These are phyloP conservation scores for Xylariaceae sp. DNA, from an alignment of 2,329 filamentous ascomycete species.

Conservation along the genomic window DNA sequence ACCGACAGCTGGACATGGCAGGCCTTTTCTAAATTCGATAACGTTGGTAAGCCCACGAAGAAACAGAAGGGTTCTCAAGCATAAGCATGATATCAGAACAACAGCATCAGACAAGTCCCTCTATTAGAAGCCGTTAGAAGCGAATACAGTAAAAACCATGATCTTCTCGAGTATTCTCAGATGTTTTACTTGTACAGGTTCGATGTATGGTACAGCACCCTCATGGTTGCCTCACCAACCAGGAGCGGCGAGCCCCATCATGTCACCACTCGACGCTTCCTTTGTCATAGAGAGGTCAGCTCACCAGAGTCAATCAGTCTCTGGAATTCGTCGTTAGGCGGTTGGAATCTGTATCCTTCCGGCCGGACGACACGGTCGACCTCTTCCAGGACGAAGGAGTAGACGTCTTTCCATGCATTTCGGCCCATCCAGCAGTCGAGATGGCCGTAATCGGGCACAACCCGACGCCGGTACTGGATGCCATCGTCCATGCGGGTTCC, in stretches of 20 bases:
- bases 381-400: conserved; percentile 49
- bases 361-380: conserved; percentile 47
- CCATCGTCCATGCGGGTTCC: conserved; percentile 32
- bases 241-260: too few relatives aligned
- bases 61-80: too few relatives aligned
- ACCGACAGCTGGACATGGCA: too few relatives aligned
- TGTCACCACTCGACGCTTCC: background rate
- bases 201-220: conserved; percentile 7
- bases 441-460: conserved; percentile 55
- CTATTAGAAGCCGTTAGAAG: too few relatives aligned
- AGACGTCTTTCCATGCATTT: conserved; percentile 54
- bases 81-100: too few relatives aligned
- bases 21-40: too few relatives aligned
- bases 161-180: too few relatives aligned
- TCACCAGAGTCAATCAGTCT: conserved; percentile 37
- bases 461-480: conserved; percentile 44
- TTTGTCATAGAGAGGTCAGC: conserved; percentile 25
- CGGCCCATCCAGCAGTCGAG: conserved; percentile 59
- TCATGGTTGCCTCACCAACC: background rate
- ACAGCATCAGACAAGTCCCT: too few relatives aligned
- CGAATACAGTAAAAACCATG: background rate
- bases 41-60: too few relatives aligned
- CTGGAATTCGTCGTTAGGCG: conserved; percentile 40
- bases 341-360: conserved; percentile 36
- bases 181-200: too few relatives aligned